Conservation (phyloP, 1,284 basidiomycete genomes). For the Phlebopus sp. region DNA sequence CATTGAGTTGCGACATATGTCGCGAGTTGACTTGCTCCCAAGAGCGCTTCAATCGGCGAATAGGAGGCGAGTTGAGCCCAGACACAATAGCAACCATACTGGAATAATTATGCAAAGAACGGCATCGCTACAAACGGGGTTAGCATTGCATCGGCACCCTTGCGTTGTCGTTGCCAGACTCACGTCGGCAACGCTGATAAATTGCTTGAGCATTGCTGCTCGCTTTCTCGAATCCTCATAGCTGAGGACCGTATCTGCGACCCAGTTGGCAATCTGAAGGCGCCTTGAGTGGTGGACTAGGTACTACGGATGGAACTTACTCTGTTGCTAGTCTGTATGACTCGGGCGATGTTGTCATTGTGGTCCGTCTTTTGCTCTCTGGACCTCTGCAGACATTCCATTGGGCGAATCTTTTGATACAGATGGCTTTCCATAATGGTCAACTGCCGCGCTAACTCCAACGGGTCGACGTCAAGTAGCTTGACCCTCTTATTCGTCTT, state of each 20-base stretch:
- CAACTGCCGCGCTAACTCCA: slow-evolving; percentile 92
- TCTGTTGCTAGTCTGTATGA: slow-evolving; percentile 91
- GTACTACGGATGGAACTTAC: slow-evolving; percentile 41
- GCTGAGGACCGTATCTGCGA: slow-evolving; percentile 83
- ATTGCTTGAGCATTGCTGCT: slow-evolving; percentile 82
- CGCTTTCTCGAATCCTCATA: slow-evolving; percentile 87
- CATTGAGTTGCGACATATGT: slow-evolving; percentile 63
- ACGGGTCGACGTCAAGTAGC: slow-evolving; percentile 83
- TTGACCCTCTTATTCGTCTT: slow-evolving; percentile 76
- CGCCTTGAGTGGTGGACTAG: neutral
- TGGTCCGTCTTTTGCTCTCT: slow-evolving; percentile 72
- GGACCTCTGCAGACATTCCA: slow-evolving; percentile 86
- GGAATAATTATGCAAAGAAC: slow-evolving; percentile 90
- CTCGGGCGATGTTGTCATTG: slow-evolving; percentile 81
- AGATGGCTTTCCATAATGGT: slow-evolving; percentile 90
- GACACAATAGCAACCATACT: slow-evolving; percentile 95
- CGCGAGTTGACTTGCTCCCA: slow-evolving; percentile 88
- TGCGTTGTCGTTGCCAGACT: slow-evolving; percentile 32
- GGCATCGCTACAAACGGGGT: slow-evolving; percentile 69
- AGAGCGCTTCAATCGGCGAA: slow-evolving; percentile 89
- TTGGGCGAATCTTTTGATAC: slow-evolving; percentile 86
- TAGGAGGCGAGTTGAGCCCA: slow-evolving; percentile 92
- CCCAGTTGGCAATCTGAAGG: slow-evolving; percentile 86
- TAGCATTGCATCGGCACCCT: slow-evolving; percentile 1
- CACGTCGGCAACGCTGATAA: slow-evolving; percentile 92